These are phyloP conservation scores for Salmacisia buchloeana DNA, from an alignment of 1,284 basidiomycete genomes.

Conservation along the genomic window DNA sequence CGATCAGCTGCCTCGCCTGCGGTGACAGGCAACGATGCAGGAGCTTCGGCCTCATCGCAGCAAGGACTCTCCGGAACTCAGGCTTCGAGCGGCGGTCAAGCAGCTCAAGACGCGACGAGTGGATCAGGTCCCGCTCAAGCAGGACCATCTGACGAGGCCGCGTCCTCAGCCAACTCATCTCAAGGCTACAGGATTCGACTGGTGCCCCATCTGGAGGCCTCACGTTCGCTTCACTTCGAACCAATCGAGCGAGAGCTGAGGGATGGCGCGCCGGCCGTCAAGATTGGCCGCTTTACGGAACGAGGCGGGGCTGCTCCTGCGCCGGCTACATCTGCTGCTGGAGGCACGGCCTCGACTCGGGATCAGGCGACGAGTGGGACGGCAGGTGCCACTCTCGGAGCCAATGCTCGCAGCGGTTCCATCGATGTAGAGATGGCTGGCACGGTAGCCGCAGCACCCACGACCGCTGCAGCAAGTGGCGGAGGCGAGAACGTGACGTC, in stretches of 20 bases:
- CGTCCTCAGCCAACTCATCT: not conserved
- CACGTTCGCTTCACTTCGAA: conserved; percentile 84
- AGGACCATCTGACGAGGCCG: not conserved
- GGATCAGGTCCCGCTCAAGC: not conserved
- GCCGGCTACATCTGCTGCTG: conserved; percentile 14
- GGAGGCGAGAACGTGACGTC: conserved; percentile 57
- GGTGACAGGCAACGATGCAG: no score
- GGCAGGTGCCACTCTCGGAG: conserved; percentile 50
- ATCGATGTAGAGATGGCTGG: conserved; percentile 55
- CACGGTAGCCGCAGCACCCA: not conserved
- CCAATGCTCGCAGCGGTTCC: conserved; percentile 48
- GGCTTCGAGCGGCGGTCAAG: no score
- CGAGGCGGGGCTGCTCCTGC: conserved; percentile 21
- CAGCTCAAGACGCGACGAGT: no score
- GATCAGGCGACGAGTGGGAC: not conserved
- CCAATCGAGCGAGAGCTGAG: conserved; percentile 78
- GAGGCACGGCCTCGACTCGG: conserved; percentile 30
- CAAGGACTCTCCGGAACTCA: no score
- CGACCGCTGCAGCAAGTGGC: conserved; percentile 18
- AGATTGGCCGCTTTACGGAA: conserved; percentile 88
- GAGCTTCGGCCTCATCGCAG: no score
- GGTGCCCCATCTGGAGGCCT: conserved; percentile 86
- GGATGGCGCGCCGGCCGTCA: conserved; percentile 58
- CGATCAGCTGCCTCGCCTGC: no score
- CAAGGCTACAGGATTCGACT: conserved; percentile 61